Conservation (phyloP, 352 stramenopile species). For the Phytophthora citrophthora region DNA sequence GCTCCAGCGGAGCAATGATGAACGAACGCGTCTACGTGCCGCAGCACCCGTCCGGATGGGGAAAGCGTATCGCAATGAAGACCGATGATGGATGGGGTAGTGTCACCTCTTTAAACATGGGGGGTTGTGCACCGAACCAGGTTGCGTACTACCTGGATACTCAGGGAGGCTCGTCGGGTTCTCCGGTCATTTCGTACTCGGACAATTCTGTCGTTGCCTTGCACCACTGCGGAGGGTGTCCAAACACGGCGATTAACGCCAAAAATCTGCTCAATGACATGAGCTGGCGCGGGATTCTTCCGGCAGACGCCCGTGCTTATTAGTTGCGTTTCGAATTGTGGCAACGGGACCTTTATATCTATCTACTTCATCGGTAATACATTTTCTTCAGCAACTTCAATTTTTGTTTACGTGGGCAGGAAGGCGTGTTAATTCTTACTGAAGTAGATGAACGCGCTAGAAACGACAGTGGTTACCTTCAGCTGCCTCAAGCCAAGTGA, state of each 20-base stretch:
- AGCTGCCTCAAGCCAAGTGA: no score
- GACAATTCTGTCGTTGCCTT: conserved; percentile 74
- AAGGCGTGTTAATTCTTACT: not conserved
- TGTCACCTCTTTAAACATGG: conserved; percentile 51
- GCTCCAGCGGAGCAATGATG: conserved; percentile 48
- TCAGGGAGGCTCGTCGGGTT: conserved; percentile 73
- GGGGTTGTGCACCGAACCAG: conserved; percentile 56
- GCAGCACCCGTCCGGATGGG: conserved; percentile 67
- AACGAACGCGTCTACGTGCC: conserved; percentile 68
- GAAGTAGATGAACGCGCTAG: no score
- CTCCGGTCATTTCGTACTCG: conserved; percentile 59
- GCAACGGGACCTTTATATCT: no score
- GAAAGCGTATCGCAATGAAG: conserved; percentile 77
- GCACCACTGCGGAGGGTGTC: conserved; percentile 80
- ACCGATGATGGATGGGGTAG: conserved; percentile 39
- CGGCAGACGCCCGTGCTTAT: conserved; percentile 41
- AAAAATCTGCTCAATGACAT: conserved; percentile 67
- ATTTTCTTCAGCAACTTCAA: no score
- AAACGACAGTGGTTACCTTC: not conserved
- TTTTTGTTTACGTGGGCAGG: no score
- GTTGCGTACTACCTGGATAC: conserved; percentile 79
- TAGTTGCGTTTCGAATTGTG: no score
- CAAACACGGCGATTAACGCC: conserved; percentile 76
- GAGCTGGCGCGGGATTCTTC: conserved; percentile 44
- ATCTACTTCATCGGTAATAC: no score